Evolutionary conservation across 805 yeast species (phyloP).

Genomic region (Lipomyces sp.): DNA sequence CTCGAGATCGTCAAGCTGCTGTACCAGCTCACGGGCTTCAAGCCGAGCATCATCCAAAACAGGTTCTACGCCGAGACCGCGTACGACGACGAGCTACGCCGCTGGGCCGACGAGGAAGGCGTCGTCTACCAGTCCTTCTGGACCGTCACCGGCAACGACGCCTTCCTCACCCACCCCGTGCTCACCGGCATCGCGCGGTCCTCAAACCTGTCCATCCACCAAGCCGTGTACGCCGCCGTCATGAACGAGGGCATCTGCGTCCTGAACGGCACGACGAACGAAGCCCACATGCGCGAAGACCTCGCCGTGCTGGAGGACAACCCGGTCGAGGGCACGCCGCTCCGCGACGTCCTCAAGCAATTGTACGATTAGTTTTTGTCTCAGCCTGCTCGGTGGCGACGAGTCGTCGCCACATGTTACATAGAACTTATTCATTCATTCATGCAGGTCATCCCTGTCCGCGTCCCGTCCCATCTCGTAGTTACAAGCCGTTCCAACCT

Average conservation of each 20-base stretch:
- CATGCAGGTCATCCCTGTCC: no score
- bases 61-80: slow-evolving; percentile 1
- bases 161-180: background rate
- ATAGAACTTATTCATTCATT: no score
- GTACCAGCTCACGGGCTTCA: slow-evolving; percentile 1
- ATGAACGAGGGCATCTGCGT: slow-evolving; percentile 8
- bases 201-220: background rate
- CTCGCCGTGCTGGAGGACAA: background rate
- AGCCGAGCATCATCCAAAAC: slow-evolving; percentile 8
- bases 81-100: slow-evolving; percentile 5
- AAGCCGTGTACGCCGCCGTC: slow-evolving; percentile 3
- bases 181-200: background rate
- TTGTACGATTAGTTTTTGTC: background rate
- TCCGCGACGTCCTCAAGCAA: background rate
- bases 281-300: slow-evolving; percentile 5
- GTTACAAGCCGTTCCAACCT: no score
- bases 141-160: slow-evolving; percentile 9
- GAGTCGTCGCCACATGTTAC: no score
- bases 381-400: no score
- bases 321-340: background rate
- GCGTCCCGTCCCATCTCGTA: no score
- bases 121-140: slow-evolving; percentile 15
- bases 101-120: background rate
- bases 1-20: background rate
- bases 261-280: slow-evolving; percentile 12